A percentile compares a stretch with the other conserved stretches of the same genome.
Conservation (phyloP, 2,329 filamentous ascomycete species). For the Scedosporium apiospermum region DNA sequence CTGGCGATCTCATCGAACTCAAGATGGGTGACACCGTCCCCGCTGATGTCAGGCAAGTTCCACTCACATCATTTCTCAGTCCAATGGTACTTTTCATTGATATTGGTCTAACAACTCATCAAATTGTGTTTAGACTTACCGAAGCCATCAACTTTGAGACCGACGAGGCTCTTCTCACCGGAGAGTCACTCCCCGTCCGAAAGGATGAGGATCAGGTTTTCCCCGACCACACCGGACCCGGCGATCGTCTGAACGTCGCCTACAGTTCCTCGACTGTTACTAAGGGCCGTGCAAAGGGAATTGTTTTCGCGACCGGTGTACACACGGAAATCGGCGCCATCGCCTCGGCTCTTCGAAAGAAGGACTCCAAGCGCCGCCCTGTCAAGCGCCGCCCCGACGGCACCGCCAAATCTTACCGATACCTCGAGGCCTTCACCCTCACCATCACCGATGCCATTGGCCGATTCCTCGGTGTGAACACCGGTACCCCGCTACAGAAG, state of each 20-base stretch:
- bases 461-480: slow-evolving; percentile 56
- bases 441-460: slow-evolving; percentile 50
- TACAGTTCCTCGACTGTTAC: slow-evolving; percentile 48
- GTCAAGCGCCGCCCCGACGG: slow-evolving; percentile 45
- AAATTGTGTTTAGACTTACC: slow-evolving; percentile 21
- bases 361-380: slow-evolving; percentile 38
- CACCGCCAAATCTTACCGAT: slow-evolving; percentile 41
- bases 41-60: slow-evolving; percentile 37
- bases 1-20: slow-evolving; percentile 42
- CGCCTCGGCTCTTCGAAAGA: slow-evolving; percentile 38
- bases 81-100: neutral
- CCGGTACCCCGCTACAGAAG: slow-evolving; percentile 60
- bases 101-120: neutral
- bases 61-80: neutral
- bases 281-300: slow-evolving; percentile 46
- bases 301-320: slow-evolving; percentile 52
- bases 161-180: slow-evolving; percentile 52
- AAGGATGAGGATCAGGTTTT: slow-evolving; percentile 35
- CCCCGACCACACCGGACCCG: slow-evolving; percentile 23
- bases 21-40: slow-evolving; percentile 46
- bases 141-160: slow-evolving; percentile 53
- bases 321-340: slow-evolving; percentile 50
- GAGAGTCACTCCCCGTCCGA: slow-evolving; percentile 46
- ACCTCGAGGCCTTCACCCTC: slow-evolving; percentile 33
- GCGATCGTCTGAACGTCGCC: slow-evolving; percentile 47